Base-by-base conservation (phyloP, 495 filamentous ascomycete genomes). In the Rhypophila decipiens region DNA sequence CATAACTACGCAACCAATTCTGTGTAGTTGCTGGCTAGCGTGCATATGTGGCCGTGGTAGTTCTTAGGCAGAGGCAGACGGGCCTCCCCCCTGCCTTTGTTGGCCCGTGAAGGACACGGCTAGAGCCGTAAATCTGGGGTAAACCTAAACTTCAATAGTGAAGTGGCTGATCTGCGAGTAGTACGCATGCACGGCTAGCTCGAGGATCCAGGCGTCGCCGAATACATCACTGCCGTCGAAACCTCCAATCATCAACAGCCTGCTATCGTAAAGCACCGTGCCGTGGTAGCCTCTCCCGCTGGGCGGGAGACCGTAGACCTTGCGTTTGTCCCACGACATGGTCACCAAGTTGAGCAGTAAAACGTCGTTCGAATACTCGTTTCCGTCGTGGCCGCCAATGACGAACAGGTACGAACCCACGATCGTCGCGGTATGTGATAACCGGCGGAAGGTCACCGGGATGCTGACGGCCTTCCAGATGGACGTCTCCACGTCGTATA, bases 91-190 rank as follows among this genome's bases (percentile, higher is more conserved):
- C n/a, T n/a, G n/a, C n/a, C n/a, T n/a, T n/a, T n/a, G n/a, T n/a
- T n/a, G n/a, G n/a, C n/a, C n/a, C n/a, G n/a, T n/a, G n/a, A n/a
- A n/a, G n/a, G n/a, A n/a, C n/a, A n/a, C n/a, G n/a, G n/a, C n/a
- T n/a, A n/a, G n/a, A n/a, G n/a, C n/a, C n/a, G n/a, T n/a, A n/a
- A n/a, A n/a, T n/a, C n/a, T n/a, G n/a, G n/a, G n/a, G n/a, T n/a
- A n/a, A 31, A 13, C 7, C 60, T 64, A 83, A 31, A 84, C 77
- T 58, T 83, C 80, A 49, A 84, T 82, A 12, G 67, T 76, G 47
- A 84, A 84, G 58, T 84, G 78, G 52, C 76, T 80, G 56, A 84
- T 84, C 56, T 84, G 80, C 39, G 77, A 80, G 49, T 83, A 84
- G 54, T 84, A 84, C 24, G 80, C 74, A 52, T 81, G 79, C 4